Percentiles rank a stretch among this genome's conserved stretches.
phyloP scores from a whole-genome alignment of 768 basidiomycete species.

The Collybia sordida region DNA sequence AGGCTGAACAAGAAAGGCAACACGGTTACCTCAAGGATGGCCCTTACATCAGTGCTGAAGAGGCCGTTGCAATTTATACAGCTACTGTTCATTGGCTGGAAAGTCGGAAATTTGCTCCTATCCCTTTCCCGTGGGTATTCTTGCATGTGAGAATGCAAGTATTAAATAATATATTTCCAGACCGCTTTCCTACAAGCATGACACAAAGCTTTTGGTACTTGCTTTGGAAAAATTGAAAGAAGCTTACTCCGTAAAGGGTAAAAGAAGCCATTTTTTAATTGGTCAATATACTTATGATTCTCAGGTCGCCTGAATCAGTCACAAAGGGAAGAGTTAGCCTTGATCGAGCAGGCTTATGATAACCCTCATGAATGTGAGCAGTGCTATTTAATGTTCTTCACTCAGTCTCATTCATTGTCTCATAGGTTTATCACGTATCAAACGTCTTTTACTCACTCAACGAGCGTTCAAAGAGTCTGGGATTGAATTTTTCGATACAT shows the following conservation, averaged over 20 bases:
- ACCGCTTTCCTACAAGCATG: slow-evolving; percentile 97
- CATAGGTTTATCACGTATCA: slow-evolving; percentile 89
- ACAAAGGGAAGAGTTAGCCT: slow-evolving; percentile 94
- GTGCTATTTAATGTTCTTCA: background rate
- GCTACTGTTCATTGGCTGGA: slow-evolving; percentile 99
- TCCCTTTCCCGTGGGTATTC: slow-evolving; percentile 86
- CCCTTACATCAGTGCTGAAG: slow-evolving; percentile 97
- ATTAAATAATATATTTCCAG: slow-evolving; percentile 30
- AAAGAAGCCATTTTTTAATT: background rate
- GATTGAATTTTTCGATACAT: slow-evolving; percentile 96
- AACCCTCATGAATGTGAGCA: slow-evolving; percentile 94
- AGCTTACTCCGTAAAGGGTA: slow-evolving; percentile 94
- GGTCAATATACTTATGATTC: slow-evolving; percentile 9
- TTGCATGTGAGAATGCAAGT: background rate
- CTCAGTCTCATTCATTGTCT: background rate
- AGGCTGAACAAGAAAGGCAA: slow-evolving; percentile 98
- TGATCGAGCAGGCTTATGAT: slow-evolving; percentile 99
- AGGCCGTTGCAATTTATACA: slow-evolving; percentile 98
- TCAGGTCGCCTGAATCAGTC: slow-evolving; percentile 88
- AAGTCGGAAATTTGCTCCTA: slow-evolving; percentile 95
- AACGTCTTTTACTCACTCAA: slow-evolving; percentile 93
- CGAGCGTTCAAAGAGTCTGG: slow-evolving; percentile 98
- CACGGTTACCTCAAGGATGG: slow-evolving; percentile 99
- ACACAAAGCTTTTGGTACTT: slow-evolving; percentile 94
- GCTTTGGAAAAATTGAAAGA: slow-evolving; percentile 99